Conservation (phyloP, 2,329 filamentous ascomycete species). For the Aspergillaceae sp. region DNA sequence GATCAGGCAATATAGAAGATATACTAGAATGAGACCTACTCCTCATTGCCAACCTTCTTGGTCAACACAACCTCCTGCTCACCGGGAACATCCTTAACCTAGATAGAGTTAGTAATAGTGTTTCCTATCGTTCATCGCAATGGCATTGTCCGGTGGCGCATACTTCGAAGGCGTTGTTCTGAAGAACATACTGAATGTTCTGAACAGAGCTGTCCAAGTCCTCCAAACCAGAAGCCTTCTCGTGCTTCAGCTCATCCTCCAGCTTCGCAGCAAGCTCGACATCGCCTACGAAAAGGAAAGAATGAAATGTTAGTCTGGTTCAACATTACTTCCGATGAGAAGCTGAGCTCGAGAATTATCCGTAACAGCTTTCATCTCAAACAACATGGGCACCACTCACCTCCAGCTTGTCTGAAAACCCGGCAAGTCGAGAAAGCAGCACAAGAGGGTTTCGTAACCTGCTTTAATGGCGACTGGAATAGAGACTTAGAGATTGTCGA, state of each 20-base stretch:
- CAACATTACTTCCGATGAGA: too few species aligned
- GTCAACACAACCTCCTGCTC: constrained; percentile 81
- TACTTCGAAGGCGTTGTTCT: constrained; percentile 76
- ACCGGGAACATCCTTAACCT: constrained; percentile 67
- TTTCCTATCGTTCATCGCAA: background rate
- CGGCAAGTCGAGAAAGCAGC: constrained; percentile 41
- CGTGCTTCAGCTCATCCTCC: constrained; percentile 71
- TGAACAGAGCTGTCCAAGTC: constrained; percentile 68
- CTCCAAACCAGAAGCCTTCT: constrained; percentile 69
- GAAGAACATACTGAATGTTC: constrained; percentile 84
- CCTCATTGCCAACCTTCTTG: constrained; percentile 78
- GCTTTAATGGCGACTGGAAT: constrained; percentile 43
- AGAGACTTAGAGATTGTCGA: constrained; percentile 43
- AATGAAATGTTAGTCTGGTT: background rate
- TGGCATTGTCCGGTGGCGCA: background rate
- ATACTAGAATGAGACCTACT: constrained; percentile 45
- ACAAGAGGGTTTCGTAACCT: constrained; percentile 31
- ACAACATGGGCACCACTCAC: constrained; percentile 21
- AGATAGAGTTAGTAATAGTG: background rate
- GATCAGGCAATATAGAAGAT: background rate
- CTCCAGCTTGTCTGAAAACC: constrained; percentile 35
- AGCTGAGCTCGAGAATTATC: background rate
- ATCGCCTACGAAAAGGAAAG: constrained; percentile 44
- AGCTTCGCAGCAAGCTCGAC: constrained; percentile 81
- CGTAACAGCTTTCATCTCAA: background rate